These are phyloP conservation scores for Acacia concinna DNA, from an alignment of 331 rosid genomes.

Conservation along the genomic window DNA sequence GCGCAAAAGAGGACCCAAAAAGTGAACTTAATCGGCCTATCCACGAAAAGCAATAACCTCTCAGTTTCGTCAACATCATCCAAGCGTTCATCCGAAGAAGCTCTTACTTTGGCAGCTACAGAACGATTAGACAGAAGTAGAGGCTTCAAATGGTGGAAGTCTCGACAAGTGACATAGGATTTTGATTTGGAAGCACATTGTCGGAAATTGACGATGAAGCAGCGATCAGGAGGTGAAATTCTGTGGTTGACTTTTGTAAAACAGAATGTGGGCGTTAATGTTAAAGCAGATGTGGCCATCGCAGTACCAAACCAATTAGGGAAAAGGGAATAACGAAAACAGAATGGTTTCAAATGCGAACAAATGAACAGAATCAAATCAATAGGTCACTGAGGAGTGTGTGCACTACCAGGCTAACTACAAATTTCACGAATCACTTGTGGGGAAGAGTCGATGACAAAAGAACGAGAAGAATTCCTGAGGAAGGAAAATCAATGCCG, in stretches of 20 bases:
- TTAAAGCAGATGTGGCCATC: conserved; percentile 58
- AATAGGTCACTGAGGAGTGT: neutral
- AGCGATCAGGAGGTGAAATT: conserved; percentile 33
- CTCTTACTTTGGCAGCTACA: conserved; percentile 31
- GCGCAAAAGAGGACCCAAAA: conserved; percentile 86
- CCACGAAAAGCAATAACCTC: conserved; percentile 40
- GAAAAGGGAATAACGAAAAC: neutral
- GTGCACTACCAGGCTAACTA: neutral
- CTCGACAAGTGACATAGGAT: conserved; percentile 22
- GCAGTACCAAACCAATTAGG: neutral
- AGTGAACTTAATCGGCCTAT: conserved; percentile 57
- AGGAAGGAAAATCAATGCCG: neutral
- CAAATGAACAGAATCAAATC: neutral
- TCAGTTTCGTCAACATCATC: conserved; percentile 43
- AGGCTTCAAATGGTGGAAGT: conserved; percentile 25
- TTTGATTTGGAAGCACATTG: conserved; percentile 31
- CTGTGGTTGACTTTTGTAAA: conserved; percentile 44
- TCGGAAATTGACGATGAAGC: conserved; percentile 3
- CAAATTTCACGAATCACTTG: neutral
- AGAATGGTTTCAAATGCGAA: neutral
- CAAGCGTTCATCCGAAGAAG: conserved; percentile 42
- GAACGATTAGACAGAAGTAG: conserved; percentile 22
- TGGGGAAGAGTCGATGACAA: neutral
- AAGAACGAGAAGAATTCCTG: neutral
- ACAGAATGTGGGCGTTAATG: conserved; percentile 38